Evolutionary conservation across 2,329 filamentous ascomycete genomes (phyloP).

Genomic region (Delphinella strobiligena): DNA sequence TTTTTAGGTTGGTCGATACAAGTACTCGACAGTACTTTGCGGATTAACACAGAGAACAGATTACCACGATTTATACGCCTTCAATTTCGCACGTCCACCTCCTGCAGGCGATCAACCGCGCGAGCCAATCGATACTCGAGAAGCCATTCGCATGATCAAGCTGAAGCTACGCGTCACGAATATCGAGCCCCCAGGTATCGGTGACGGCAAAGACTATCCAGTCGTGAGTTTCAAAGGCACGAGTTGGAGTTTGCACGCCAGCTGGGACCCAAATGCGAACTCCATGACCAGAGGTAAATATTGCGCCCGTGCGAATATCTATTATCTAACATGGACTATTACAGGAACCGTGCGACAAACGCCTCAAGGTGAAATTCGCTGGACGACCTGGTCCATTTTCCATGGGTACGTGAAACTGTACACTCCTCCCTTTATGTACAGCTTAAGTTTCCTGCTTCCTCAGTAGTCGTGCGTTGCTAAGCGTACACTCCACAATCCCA

Average conservation of each 20-base stretch:
- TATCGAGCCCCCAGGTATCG: constrained; percentile 46
- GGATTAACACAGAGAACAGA: constrained; percentile 41
- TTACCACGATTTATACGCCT: constrained; percentile 59
- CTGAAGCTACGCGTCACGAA: constrained; percentile 52
- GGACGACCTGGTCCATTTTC: constrained; percentile 58
- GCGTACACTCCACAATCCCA: no score
- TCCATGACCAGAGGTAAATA: constrained; percentile 50
- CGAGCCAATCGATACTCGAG: constrained; percentile 46
- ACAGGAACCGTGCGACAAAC: constrained; percentile 52
- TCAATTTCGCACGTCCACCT: constrained; percentile 48
- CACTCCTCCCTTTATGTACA: background rate
- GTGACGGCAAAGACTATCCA: constrained; percentile 46
- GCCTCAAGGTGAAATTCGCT: constrained; percentile 57
- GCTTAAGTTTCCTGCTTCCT: background rate
- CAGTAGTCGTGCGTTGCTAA: no score
- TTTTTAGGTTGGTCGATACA: constrained; percentile 25
- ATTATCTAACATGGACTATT: constrained; percentile 6
- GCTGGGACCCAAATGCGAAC: constrained; percentile 57
- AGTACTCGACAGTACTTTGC: background rate
- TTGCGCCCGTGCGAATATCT: background rate
- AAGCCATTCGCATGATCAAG: constrained; percentile 58
- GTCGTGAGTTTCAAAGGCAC: constrained; percentile 57
- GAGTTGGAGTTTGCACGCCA: constrained; percentile 49
- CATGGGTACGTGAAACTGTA: constrained; percentile 34
- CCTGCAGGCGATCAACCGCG: constrained; percentile 18